phyloP scores from a whole-genome alignment of 352 stramenopile genomes.

The Globisporangium heterothallicum region DNA sequence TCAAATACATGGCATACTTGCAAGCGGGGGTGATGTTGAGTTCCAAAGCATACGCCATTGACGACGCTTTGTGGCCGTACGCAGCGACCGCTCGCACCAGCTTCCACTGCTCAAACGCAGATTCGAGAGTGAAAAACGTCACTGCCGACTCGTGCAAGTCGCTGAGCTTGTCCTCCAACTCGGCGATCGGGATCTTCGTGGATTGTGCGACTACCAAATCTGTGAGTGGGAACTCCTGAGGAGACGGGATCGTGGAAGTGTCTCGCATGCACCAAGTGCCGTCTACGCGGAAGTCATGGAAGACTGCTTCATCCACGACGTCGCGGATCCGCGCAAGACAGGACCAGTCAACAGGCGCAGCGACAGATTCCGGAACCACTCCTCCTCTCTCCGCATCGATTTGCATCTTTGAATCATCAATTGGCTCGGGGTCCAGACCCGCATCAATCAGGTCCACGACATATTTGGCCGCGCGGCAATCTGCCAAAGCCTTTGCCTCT shows the following conservation, averaged over 20 bases:
- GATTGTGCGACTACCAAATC: conserved; percentile 35
- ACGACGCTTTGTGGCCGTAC: conserved; percentile 65
- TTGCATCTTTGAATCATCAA: conserved; percentile 35
- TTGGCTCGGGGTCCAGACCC: conserved; percentile 42
- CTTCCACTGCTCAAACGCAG: conserved; percentile 64
- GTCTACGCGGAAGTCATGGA: conserved; percentile 55
- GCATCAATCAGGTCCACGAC: conserved; percentile 67
- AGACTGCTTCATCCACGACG: conserved; percentile 27
- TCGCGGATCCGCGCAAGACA: conserved; percentile 50
- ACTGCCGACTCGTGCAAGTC: conserved; percentile 37
- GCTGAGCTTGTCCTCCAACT: conserved; percentile 34
- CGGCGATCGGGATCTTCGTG: conserved; percentile 31
- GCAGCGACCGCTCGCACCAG: conserved; percentile 59
- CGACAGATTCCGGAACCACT: not conserved
- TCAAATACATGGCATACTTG: conserved; percentile 53
- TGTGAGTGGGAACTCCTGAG: conserved; percentile 20
- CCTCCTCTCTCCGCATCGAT: conserved; percentile 16
- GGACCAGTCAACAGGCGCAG: conserved; percentile 31
- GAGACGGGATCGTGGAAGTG: not conserved
- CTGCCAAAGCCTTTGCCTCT: conserved; percentile 42
- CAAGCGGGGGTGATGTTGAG: conserved; percentile 33
- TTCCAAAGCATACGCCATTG: conserved; percentile 34
- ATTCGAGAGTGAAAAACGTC: conserved; percentile 60
- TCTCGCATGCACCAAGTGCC: conserved; percentile 37
- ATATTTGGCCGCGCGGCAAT: conserved; percentile 51